Base-by-base conservation (phyloP, 2,329 filamentous ascomycete genomes). In the Paecilomyces niveus region DNA sequence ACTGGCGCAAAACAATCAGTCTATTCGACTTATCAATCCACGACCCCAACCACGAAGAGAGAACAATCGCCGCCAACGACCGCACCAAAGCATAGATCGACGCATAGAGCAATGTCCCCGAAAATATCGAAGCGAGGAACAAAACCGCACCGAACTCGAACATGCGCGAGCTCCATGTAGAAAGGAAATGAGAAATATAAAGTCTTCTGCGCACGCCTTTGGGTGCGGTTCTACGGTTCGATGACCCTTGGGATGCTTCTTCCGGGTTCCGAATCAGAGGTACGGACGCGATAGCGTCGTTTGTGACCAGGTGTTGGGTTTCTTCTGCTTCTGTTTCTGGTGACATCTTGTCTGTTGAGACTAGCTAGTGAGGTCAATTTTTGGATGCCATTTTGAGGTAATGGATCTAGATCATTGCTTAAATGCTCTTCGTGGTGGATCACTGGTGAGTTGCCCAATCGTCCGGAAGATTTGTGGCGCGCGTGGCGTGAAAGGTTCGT, bases 51-150 rank as follows among this genome's bases (percentile, higher is more conserved):
- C 76, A 75, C 11, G 83, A 81, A 0, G 86, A 82, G 6, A 89
- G 73, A 0, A 85, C 29, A 3, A 87, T 81, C 0, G 85, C 85
- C 0, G 84, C 77, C 0, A 78, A 72, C 5, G 83, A 80, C 22
- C 88, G 82, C 4, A 80, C 75, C 6, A 90, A 72, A 0, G 88
- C 88, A 66, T 90, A 91, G n/a, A 87, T 73, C 0, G 87, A 89
- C 58, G 86, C 80, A 35, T 84, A 87, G 22, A 88, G 77, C 22
- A 91, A 74, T 0, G 86, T 89, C 0, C 77, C 73, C 0, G 81
- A 81, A 63, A 78, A 86, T 53, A 83, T 78, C 0, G 77, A 70
- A 0, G 83, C 82, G 9, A 86, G 74, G 68, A 81, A 86, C 5
- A 86, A 74, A 4, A 87, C 81, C 5, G 83, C 80, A 31, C 79